Evolutionary conservation across 192 early-diverging fungal genomes (phyloP), one percentile per base, ranked within the genome.

Genomic region (Coemansia sp.): DNA sequence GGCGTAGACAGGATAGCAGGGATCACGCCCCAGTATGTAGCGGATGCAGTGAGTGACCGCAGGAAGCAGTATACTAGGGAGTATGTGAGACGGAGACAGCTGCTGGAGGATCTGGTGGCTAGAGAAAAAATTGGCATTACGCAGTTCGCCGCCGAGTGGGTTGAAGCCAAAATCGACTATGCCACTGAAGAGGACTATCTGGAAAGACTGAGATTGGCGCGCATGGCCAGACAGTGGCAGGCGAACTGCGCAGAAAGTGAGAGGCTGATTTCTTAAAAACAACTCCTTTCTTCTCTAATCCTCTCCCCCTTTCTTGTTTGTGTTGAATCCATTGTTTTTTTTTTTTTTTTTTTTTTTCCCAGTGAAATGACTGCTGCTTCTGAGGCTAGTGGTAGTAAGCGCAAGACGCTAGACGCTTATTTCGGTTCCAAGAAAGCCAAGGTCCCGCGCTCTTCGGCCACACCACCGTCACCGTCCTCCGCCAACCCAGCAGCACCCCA

Each of bases 361-460:
- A n/a, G 60, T 26, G 3, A 37, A 24, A 46, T 35, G 33, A 45
- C 61, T 11, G 36, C 36, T n/a, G 48, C 61, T 11, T 23, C 36
- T n/a, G 48, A 24, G 28, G 37, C 42, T 9, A 28, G 28, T 13
- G 31, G 34, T 16, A 34, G 3, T 2, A 70, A 80, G 58, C 77
- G 77, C 69, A 74, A 68, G 69, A 80, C 77, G 5, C 60, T 80
- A 2, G 77, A 80, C 53, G 21, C 72, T 40, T 80, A 70, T 57
- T 80, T 80, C 45, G 43, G 8, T 24, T 39, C 67, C 31, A 50
- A 56, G 53, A 11, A 56, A 34, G 53, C 11, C 51, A 69, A 66
- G 68, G 45, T 14, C 10, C 6, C 62, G 42, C 60, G 21, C 28
- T 14, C 39, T 7, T 34, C 38, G 9, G 28, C 42, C 42, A 31